Evolutionary conservation across 257 asterid genomes (phyloP).

Genomic region (Solanum chmielewskii): DNA sequence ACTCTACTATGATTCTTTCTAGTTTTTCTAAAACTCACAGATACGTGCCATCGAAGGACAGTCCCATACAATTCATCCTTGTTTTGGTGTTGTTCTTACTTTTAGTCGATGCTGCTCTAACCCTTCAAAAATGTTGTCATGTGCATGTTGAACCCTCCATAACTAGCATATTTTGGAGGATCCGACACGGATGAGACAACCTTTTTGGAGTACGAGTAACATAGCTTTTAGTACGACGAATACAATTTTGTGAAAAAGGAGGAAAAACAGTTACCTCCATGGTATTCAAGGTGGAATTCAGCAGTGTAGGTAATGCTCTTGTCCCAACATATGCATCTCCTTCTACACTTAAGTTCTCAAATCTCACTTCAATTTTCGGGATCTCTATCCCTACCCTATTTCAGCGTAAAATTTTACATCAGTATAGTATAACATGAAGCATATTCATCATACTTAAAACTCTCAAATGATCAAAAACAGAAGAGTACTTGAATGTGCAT

Average conservation of each 20-base stretch:
- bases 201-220: neutral
- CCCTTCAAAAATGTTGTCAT: neutral
- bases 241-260: neutral
- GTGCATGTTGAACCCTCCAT: neutral
- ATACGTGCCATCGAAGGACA: neutral
- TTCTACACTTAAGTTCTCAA: constrained; percentile 47
- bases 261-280: constrained; percentile 40
- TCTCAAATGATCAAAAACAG: neutral
- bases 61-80: neutral
- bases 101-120: neutral
- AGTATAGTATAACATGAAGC: neutral
- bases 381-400: constrained; percentile 78
- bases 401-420: neutral
- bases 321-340: constrained; percentile 80
- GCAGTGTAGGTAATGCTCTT: constrained; percentile 84
- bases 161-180: neutral
- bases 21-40: neutral
- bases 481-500: neutral
- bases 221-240: neutral
- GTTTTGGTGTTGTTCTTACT: neutral
- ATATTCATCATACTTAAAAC: neutral
- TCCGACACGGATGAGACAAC: neutral
- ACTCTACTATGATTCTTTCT: neutral
- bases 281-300: constrained; percentile 60
- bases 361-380: constrained; percentile 79